Evolutionary conservation across 495 filamentous ascomycete genomes (phyloP).

Genomic region (Aspergillus nidulans): DNA sequence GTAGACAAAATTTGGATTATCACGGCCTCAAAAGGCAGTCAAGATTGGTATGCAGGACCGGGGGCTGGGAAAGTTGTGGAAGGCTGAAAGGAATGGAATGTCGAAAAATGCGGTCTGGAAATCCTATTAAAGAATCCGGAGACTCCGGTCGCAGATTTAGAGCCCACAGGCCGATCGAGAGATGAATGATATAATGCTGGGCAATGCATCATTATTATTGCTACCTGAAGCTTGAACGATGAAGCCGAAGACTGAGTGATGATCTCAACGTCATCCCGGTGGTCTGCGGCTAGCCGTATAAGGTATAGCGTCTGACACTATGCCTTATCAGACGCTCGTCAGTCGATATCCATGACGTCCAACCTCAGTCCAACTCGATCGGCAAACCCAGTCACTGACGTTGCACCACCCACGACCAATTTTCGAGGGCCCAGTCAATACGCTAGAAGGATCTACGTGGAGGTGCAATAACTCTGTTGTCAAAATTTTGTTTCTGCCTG

Average conservation of each 20-base stretch:
- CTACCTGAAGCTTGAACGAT: neutral
- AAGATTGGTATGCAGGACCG: neutral
- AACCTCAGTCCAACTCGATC: slow-evolving; percentile 5
- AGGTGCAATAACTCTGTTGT: slow-evolving; percentile 4
- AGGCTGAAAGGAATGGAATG: slow-evolving; percentile 4
- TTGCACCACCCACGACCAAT: slow-evolving; percentile 17
- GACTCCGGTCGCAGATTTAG: slow-evolving; percentile 14
- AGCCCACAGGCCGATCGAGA: slow-evolving; percentile 5
- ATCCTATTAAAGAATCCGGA: slow-evolving; percentile 22
- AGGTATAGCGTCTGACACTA: slow-evolving; percentile 13
- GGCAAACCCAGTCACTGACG: slow-evolving; percentile 13
- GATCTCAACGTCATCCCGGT: slow-evolving; percentile 36
- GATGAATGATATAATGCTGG: slow-evolving; percentile 29
- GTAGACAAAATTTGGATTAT: neutral
- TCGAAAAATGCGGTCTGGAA: slow-evolving; percentile 5
- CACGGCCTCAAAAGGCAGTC: slow-evolving; percentile 9
- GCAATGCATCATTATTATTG: slow-evolving; percentile 20
- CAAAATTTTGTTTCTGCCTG: slow-evolving; percentile 1
- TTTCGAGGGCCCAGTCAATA: slow-evolving; percentile 4
- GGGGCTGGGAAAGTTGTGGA: slow-evolving; percentile 1
- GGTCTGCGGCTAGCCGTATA: slow-evolving; percentile 20
- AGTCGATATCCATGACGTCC: slow-evolving; percentile 33
- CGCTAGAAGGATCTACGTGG: slow-evolving; percentile 23
- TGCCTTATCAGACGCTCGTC: slow-evolving; percentile 20
- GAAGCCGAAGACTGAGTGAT: slow-evolving; percentile 7